A percentile compares a stretch with the other conserved stretches of the same genome.
Evolutionary conservation across 2,329 filamentous ascomycete genomes (phyloP).

Genomic region (Mollisia scopiformis): DNA sequence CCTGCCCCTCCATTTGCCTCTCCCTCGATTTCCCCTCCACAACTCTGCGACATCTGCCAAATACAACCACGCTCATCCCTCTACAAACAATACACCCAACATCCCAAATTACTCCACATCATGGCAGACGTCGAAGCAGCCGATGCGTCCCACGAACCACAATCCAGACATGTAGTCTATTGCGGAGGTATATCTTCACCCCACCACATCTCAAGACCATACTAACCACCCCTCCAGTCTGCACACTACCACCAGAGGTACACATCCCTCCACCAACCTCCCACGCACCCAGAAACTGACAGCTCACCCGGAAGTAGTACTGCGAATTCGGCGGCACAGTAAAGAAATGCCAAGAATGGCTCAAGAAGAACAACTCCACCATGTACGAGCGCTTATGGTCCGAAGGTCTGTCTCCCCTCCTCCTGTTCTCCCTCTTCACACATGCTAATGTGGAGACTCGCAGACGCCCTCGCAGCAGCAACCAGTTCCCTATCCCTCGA

Average conservation of each 20-base stretch:
- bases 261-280: not conserved
- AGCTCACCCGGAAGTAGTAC: slow-evolving; percentile 66
- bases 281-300: slow-evolving; percentile 1
- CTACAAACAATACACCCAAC: too few relatives aligned
- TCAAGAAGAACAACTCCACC: slow-evolving; percentile 71
- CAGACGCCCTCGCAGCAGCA: slow-evolving; percentile 81
- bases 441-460: not conserved
- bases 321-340: slow-evolving; percentile 97
- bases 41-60: not conserved
- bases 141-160: slow-evolving; percentile 32
- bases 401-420: slow-evolving; percentile 58
- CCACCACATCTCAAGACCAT: slow-evolving; percentile 17
- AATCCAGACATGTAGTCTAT: slow-evolving; percentile 37
- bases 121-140: slow-evolving; percentile 35
- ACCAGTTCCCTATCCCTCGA: slow-evolving; percentile 86
- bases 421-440: slow-evolving; percentile 9
- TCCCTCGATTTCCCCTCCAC: not conserved
- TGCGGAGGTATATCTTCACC: slow-evolving; percentile 36
- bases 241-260: slow-evolving; percentile 69
- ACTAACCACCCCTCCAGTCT: slow-evolving; percentile 49
- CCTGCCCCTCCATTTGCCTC: slow-evolving; percentile 6
- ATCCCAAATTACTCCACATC: not conserved
- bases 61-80: not conserved
- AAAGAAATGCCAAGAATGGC: slow-evolving; percentile 98
- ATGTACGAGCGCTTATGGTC: slow-evolving; percentile 86